Evolutionary conservation across 2,329 filamentous ascomycete genomes (phyloP).

Genomic region (Emericellopsis atlantica): DNA sequence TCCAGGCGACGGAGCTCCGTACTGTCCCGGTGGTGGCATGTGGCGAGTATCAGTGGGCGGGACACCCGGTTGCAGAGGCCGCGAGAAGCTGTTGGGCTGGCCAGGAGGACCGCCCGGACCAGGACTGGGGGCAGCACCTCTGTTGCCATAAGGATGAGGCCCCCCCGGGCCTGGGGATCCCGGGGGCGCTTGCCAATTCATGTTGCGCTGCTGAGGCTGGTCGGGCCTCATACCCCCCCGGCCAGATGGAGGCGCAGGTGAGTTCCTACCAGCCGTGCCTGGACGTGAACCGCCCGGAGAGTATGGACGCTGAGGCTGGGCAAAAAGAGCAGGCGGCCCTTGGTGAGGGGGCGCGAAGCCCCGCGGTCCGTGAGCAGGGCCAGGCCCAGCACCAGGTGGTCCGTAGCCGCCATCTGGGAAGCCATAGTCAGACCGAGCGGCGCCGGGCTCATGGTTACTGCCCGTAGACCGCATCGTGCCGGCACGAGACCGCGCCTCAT

Average conservation of each 20-base stretch:
- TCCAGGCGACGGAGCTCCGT: constrained; percentile 7
- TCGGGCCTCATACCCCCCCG: constrained; percentile 16
- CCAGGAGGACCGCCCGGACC: constrained; percentile 5
- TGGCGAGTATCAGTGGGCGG: constrained; percentile 12
- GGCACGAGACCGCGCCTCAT: constrained; percentile 46
- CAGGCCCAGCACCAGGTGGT: too few relatives aligned
- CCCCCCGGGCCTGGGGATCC: constrained; percentile 31
- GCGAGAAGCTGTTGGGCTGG: constrained; percentile 15
- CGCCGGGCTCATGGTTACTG: constrained; percentile 46
- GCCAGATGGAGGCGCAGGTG: constrained; percentile 6
- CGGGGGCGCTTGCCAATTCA: constrained; percentile 70
- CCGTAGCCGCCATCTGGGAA: too few relatives aligned
- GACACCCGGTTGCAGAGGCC: constrained; percentile 14
- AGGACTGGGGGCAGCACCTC: constrained; percentile 10
- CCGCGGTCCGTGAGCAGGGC: constrained; percentile 7
- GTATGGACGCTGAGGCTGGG: constrained; percentile 13
- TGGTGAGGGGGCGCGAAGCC: constrained; percentile 7
- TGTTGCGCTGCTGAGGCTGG: constrained; percentile 42
- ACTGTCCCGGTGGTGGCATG: constrained; percentile 17
- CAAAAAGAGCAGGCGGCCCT: constrained; percentile 1
- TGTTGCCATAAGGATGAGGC: constrained; percentile 18
- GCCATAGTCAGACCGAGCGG: constrained; percentile 23
- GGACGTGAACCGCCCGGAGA: constrained; percentile 16
- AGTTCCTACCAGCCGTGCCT: constrained; percentile 9
- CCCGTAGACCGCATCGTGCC: constrained; percentile 55